phyloP scores from a whole-genome alignment of 805 yeast genomes.

The Schwanniomyces polymorphus region DNA sequence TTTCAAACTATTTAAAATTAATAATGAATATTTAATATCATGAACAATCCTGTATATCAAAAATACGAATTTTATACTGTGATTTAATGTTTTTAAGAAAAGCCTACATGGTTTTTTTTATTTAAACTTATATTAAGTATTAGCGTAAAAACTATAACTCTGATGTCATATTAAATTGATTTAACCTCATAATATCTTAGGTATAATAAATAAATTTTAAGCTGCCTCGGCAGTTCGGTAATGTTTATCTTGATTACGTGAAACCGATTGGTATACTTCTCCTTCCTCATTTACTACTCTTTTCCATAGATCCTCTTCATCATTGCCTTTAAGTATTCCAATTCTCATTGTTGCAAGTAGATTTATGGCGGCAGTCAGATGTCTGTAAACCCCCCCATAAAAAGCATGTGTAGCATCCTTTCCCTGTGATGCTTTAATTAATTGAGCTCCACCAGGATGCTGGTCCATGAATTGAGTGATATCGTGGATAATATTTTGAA shows the following conservation, averaged over 20 bases:
- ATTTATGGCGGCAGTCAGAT: conserved; percentile 91
- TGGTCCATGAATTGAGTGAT: conserved; percentile 86
- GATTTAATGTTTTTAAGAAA: no score
- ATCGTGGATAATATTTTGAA: conserved; percentile 91
- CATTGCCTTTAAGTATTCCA: conserved; percentile 78
- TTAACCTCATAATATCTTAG: background rate
- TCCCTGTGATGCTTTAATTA: conserved; percentile 79
- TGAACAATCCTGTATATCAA: background rate
- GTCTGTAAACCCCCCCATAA: conserved; percentile 92
- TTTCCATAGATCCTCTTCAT: conserved; percentile 83
- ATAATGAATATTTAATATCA: no score
- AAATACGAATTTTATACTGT: background rate
- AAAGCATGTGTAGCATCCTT: conserved; percentile 93
- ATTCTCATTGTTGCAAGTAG: conserved; percentile 91
- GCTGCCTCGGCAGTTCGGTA: conserved; percentile 40
- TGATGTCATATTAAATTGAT: background rate
- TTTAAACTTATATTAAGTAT: background rate
- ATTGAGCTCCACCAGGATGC: conserved; percentile 91
- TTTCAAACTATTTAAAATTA: background rate
- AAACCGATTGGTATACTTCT: conserved; percentile 29
- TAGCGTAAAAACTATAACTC: background rate
- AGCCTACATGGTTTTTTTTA: background rate
- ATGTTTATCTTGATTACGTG: conserved; percentile 15
- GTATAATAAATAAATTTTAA: conserved; percentile 8
- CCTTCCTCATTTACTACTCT: conserved; percentile 67